Conservation (phyloP, 352 stramenopile species). For the Globisporangium paroecandrum region DNA sequence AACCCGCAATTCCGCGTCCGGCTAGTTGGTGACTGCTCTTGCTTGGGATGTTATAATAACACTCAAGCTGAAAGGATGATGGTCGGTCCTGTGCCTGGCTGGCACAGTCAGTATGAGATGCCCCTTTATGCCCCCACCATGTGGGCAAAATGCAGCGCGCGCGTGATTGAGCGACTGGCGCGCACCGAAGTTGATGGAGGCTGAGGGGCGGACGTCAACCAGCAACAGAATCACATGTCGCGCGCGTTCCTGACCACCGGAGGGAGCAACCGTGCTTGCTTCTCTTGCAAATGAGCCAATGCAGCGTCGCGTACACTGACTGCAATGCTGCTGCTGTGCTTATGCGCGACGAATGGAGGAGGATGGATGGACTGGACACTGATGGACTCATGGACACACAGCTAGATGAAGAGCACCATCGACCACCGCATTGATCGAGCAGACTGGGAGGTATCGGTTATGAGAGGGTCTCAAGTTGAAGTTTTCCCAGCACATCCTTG, state of each 20-base stretch:
- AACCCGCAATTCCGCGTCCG: too few relatives aligned
- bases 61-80: too few relatives aligned
- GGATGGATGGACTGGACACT: not conserved
- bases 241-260: not conserved
- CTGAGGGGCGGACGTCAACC: not conserved
- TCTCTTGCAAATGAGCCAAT: not conserved
- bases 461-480: conserved; percentile 3
- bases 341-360: not conserved
- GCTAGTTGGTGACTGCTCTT: too few relatives aligned
- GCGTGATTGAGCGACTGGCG: not conserved
- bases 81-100: too few relatives aligned
- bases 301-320: not conserved
- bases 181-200: not conserved
- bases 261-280: not conserved
- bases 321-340: not conserved
- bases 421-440: not conserved
- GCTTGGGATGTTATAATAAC: too few relatives aligned
- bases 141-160: not conserved
- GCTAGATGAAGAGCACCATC: not conserved
- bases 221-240: not conserved
- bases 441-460: not conserved
- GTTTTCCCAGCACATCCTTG: not conserved
- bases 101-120: not conserved
- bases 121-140: not conserved
- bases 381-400: not conserved